Conservation (phyloP, 495 filamentous ascomycete species). For the Aspergillus campestris region DNA sequence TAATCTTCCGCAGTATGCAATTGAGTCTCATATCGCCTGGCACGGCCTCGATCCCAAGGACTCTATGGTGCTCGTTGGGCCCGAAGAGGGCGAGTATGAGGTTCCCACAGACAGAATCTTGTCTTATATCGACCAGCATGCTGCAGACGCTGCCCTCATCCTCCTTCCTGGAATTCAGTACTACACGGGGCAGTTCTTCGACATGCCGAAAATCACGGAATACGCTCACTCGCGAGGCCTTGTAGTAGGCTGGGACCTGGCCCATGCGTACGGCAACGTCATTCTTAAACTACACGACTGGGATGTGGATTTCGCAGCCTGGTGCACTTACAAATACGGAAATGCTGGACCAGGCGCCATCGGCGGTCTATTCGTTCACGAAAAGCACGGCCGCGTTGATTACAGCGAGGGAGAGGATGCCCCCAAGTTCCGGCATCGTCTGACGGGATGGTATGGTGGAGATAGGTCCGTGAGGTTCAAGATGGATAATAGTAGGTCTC, state of each 20-base stretch:
- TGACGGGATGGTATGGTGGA: conserved; percentile 88
- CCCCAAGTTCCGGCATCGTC: conserved; percentile 45
- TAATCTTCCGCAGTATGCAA: conserved; percentile 57
- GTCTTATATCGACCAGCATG: conserved; percentile 66
- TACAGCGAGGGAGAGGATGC: conserved; percentile 35
- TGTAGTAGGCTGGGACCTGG: conserved; percentile 85
- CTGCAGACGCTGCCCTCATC: conserved; percentile 64
- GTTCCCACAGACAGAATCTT: conserved; percentile 66
- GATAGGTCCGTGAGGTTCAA: conserved; percentile 66
- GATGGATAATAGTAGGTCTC: conserved; percentile 58
- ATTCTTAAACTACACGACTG: conserved; percentile 76
- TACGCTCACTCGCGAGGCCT: conserved; percentile 70
- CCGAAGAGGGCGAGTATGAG: conserved; percentile 42
- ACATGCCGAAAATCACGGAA: conserved; percentile 77
- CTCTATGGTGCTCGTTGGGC: conserved; percentile 70
- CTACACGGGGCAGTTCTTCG: conserved; percentile 86
- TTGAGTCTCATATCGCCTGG: conserved; percentile 81
- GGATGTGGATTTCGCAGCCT: conserved; percentile 89
- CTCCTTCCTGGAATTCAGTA: conserved; percentile 90
- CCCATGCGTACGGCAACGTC: conserved; percentile 91
- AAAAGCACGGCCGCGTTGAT: conserved; percentile 53
- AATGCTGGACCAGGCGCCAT: conserved; percentile 85
- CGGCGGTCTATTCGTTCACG: conserved; percentile 80
- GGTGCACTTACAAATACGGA: conserved; percentile 97
- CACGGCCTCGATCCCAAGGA: conserved; percentile 59